These are phyloP conservation scores for Claviceps sp. DNA, from an alignment of 2,329 filamentous ascomycete species.

Conservation along the genomic window DNA sequence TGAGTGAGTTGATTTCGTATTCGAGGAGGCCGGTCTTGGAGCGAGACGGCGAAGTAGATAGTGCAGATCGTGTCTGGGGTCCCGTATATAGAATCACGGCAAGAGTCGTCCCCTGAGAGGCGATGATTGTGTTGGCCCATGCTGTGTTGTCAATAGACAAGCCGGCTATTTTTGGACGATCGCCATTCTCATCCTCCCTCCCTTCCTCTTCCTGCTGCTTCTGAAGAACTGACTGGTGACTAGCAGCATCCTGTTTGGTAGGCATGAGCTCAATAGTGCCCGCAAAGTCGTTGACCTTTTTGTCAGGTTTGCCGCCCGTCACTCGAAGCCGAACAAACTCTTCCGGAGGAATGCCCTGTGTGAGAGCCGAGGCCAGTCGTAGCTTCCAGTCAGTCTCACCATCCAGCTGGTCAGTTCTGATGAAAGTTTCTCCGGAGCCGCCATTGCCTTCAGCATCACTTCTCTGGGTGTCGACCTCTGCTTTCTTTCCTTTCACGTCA, in stretches of 20 bases:
- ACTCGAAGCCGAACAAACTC: conserved; percentile 61
- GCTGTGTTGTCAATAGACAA: conserved; percentile 94
- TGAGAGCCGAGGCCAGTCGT: conserved; percentile 71
- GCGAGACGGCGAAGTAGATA: conserved; percentile 82
- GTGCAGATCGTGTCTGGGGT: conserved; percentile 79
- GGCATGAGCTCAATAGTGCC: conserved; percentile 72
- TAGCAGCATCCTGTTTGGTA: conserved; percentile 35
- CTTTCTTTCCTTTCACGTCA: conserved; percentile 22
- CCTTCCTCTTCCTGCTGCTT: conserved; percentile 10
- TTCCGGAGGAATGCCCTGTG: conserved; percentile 59
- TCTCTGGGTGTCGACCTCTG: conserved; percentile 13
- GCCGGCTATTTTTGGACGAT: conserved; percentile 46
- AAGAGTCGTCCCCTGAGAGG: conserved; percentile 77
- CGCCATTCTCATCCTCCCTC: conserved; percentile 5
- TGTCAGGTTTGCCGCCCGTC: conserved; percentile 80
- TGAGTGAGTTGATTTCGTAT: conserved; percentile 92
- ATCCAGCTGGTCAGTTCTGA: conserved; percentile 91
- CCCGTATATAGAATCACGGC: conserved; percentile 92
- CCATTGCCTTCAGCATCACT: conserved; percentile 20
- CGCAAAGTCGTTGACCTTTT: conserved; percentile 85
- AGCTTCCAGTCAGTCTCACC: conserved; percentile 99
- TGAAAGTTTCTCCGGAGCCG: conserved; percentile 79
- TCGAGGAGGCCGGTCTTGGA: conserved; percentile 91
- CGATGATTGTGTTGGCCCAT: conserved; percentile 96
- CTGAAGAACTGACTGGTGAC: conserved; percentile 21